Conservation (phyloP, 768 basidiomycete genomes). For the Kwoniella bestiolae region DNA sequence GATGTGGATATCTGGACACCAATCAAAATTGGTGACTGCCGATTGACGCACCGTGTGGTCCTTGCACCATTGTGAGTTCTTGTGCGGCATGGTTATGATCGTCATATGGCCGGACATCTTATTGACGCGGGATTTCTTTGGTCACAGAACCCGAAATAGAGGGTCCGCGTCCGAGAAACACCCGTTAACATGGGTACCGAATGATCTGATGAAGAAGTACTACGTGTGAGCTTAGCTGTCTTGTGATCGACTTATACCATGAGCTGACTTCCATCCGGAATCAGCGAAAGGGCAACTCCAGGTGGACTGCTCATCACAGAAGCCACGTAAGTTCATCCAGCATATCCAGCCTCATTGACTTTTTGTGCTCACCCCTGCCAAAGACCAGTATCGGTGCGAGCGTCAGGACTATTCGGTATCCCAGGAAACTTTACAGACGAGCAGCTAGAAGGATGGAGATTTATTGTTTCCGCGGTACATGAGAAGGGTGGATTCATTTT, state of each 20-base stretch:
- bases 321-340: slow-evolving; percentile 22
- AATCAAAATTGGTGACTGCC: slow-evolving; percentile 20
- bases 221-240: slow-evolving; percentile 13
- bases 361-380: background rate
- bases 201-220: slow-evolving; percentile 31
- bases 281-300: slow-evolving; percentile 47
- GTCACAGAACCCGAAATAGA: slow-evolving; percentile 21
- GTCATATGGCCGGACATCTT: too few species aligned
- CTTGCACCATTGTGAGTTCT: slow-evolving; percentile 33
- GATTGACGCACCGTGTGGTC: slow-evolving; percentile 24
- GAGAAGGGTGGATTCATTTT: slow-evolving; percentile 21
- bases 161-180: slow-evolving; percentile 6
- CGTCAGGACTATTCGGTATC: slow-evolving; percentile 24
- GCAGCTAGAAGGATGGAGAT: slow-evolving; percentile 23
- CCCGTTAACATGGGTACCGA: slow-evolving; percentile 22
- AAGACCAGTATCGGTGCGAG: slow-evolving; percentile 34
- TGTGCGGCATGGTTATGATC: too few species aligned
- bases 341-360: background rate
- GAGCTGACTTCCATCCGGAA: background rate
- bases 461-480: slow-evolving; percentile 22
- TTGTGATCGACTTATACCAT: background rate
- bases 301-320: slow-evolving; percentile 56
- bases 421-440: slow-evolving; percentile 33
- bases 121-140: too few species aligned
- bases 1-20: slow-evolving; percentile 21